Conservation (phyloP, 164 flowering plant species). For the Protea cynaroides region DNA sequence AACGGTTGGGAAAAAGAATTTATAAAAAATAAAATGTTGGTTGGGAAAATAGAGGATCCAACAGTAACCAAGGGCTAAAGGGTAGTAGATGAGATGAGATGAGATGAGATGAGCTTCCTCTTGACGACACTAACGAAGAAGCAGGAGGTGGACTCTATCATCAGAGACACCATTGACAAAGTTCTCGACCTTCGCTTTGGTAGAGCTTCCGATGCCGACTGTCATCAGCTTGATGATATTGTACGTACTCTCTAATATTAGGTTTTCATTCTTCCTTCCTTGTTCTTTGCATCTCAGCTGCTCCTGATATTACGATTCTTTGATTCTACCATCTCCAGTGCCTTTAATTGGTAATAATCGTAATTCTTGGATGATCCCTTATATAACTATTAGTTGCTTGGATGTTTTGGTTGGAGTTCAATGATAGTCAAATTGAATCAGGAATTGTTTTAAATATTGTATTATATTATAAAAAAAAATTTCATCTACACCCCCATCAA, state of each 20-base stretch:
- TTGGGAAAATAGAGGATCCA: no score
- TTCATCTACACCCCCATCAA: no score
- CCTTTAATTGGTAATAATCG: neutral
- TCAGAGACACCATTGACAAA: conserved; percentile 89
- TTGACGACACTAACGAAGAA: conserved; percentile 57
- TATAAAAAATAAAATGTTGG: no score
- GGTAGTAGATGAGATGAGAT: no score
- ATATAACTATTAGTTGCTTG: neutral
- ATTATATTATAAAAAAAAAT: no score
- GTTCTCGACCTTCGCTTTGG: conserved; percentile 94
- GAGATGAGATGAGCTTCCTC: conserved; percentile 48
- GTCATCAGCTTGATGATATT: conserved; percentile 82
- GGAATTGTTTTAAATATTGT: no score
- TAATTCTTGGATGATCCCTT: no score
- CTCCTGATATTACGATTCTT: neutral
- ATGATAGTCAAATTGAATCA: no score
- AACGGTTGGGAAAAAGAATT: no score
- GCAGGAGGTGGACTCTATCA: conserved; percentile 62
- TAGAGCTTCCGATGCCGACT: conserved; percentile 61
- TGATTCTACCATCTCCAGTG: neutral
- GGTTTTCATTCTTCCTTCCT: neutral
- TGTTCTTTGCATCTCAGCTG: neutral
- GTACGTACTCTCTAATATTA: conserved; percentile 29
- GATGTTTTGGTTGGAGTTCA: neutral
- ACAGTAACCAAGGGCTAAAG: no score